Evolutionary conservation across 139 green algal genomes (phyloP), one percentile per base, ranked within the genome.

Genomic region (Asterochloris sp.): DNA sequence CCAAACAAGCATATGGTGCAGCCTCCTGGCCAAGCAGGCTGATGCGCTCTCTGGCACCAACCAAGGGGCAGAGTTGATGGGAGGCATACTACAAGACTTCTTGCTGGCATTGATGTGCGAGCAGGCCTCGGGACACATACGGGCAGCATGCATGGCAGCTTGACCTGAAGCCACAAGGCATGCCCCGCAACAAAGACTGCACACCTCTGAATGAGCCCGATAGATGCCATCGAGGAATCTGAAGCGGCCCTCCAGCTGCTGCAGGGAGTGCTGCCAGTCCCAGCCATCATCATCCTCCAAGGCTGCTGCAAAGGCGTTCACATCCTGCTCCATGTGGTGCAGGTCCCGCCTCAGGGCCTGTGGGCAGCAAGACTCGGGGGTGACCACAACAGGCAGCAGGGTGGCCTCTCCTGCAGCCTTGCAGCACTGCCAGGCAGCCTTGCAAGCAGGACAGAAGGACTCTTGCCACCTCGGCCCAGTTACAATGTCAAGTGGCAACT

Each of bases 141-240:
- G 6, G 38, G 4, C 38, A 54, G 38, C 38, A 54, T 54, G 38
- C 38, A 54, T 54, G 38, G 38, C 38, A 54, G 71, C 12, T 28
- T 76, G 0, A 21, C 26, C n/a, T 76, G 24, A 8, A 14, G 38
- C 38, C 12, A 17, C 2, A 23, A 76, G n/a, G 71, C 13, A 76
- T 17, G 24, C 16, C 21, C 0, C 0, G 4, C 24, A 76, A 23
- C 1, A 62, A 19, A 11, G 47, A 80, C 21, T 13, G 62, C 60
- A 54, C 76, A 85, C 86, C 81, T 89, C 79, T n/a, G 83, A 90
- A 87, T 97, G 93, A 12, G 94, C 93, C 24, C 85, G 81, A 86
- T 97, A 98, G 29, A 97, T 90, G 78, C 92, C 90, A 83, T 84
- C 91, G 79, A 99, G 83, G 86, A 99, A 99, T 26, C 95, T 89